Base-by-base conservation (phyloP, 139 green algal genomes). In the Picochlorum sp. region DNA sequence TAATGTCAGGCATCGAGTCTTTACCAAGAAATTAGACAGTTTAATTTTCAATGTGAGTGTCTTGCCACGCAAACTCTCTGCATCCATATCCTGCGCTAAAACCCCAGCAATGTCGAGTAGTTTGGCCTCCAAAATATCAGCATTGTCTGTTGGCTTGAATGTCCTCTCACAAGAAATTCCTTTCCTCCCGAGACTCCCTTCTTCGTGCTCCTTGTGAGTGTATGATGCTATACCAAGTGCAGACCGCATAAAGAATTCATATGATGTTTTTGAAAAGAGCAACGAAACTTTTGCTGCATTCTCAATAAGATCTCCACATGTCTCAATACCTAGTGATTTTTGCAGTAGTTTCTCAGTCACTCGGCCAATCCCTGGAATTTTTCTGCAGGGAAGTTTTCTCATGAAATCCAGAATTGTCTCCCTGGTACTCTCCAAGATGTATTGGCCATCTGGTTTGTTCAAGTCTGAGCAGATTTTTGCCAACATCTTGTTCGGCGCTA, bases 1-100 rank as follows among this genome's bases (percentile, higher is more conserved):
- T 51, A 96, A 69, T 4, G 85, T 92, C 2, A 62, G 45, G 14
- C 86, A 69, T 4, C 86, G 72, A 4, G 82, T 90, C 28, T 71
- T 72, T 8, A 90, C 71, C 68, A 88, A 77, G 67, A 94, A 95
- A 7, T 49, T 74, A 30, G 65, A 57, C 4, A 69, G 54, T 69
- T 96, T 96, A 20, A 96, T 66, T 66, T 96, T 96, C 21, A 96
- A 81, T 0, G 85, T 94, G 16, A 96, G 10, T 11, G 80, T 90
- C n/a, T 68, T 79, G 20, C 80, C 88, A 49, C 79, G 70, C n/a
- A 96, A 76, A 6, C 61, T 69, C 51, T 30, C 20, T 18, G 15
- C 15, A 66, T 92, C 80, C 85, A 95, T 81, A 69, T 92, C 84
- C 0, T 26, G 49, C 1, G 75, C 81, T 54, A 96, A 56, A 28